Base-by-base conservation (phyloP, 768 basidiomycete species). In the Trametes cubensis region DNA sequence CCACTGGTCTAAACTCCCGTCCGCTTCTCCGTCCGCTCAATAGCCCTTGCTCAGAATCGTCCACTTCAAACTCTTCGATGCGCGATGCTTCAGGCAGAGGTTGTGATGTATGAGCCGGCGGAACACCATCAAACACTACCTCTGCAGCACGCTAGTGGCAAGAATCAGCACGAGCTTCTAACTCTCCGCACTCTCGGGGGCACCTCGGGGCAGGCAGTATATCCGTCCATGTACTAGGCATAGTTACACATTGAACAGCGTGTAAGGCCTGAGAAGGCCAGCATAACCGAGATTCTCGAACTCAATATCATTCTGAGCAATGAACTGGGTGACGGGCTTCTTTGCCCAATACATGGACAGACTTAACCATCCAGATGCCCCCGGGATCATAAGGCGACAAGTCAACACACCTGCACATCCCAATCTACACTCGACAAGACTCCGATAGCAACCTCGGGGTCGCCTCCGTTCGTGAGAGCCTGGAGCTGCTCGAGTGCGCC, bases 401-500 rank as follows among this genome's bases (percentile, higher is more conserved):
- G 2, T n/a, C 17, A 34, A 61, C 80, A 65, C 56, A 87, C 88
- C 80, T 87, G 80, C 34, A 92, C 82, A 75, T 90, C 84, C 88
- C 88, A 92, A 51, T 80, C 81, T 10, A 88, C 86, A 59, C 81
- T 85, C 41, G 79, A 73, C 17, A 92, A 76, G 1, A 92, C 80
- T 38, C 75, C 73, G n/a, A 85, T 76, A 5, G 88, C 82, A 1
- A 84, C 82, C 1, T 87, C 86, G 30, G 81, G 80, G 69, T 89
- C 88, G 14, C 78, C 81, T 15, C 81, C 83, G 50, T 84, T 81
- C 0, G 85, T 87, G 57, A 89, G 74, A 63, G 83, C 81, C 44
- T 81, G 80, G 1, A 88, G 76, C 69, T 86, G 84, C 23, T 66
- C 67, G 41, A 78, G 46, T 20, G 72, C 71, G 47, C 66, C 66